A percentile compares a stretch with the other conserved stretches of the same genome.
phyloP scores from a whole-genome alignment of 495 filamentous ascomycete species.

The Podospora anserina region DNA sequence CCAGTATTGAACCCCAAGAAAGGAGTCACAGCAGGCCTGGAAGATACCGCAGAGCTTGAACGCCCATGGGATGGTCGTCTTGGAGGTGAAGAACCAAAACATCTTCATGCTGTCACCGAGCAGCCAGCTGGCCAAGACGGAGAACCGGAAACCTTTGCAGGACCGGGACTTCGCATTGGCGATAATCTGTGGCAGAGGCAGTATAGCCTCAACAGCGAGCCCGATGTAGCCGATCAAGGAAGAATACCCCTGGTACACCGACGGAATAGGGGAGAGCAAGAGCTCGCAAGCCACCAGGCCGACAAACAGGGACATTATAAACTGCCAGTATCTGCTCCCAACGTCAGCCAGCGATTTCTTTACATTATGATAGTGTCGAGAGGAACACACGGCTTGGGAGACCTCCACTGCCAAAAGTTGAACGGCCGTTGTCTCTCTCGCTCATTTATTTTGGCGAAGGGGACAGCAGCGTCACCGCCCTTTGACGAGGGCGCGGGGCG shows the following conservation, averaged over 20 bases:
- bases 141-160: conserved; percentile 86
- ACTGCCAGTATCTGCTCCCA: conserved; percentile 75
- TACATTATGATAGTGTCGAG: background rate
- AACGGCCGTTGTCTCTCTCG: conserved; percentile 62
- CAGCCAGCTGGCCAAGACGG: conserved; percentile 83
- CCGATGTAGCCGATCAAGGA: conserved; percentile 73
- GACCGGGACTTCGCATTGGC: conserved; percentile 73
- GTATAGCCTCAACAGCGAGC: conserved; percentile 82
- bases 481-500: conserved; percentile 62
- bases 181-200: conserved; percentile 86
- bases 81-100: conserved; percentile 82
- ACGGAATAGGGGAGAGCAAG: conserved; percentile 58
- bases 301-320: conserved; percentile 68
- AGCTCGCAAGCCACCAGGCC: conserved; percentile 66
- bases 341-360: conserved; percentile 12
- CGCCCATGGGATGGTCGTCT: conserved; percentile 70
- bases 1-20: conserved; percentile 81
- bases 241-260: conserved; percentile 64
- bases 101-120: conserved; percentile 93
- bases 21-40: conserved; percentile 80
- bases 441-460: conserved; percentile 56
- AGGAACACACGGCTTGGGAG: conserved; percentile 64
- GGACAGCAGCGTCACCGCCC: conserved; percentile 52
- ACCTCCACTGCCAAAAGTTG: conserved; percentile 92
- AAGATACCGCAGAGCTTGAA: conserved; percentile 93